A percentile compares a stretch with the other conserved stretches of the same genome.
Evolutionary conservation across 805 yeast genomes (phyloP).

Genomic region (Torulaspora franciscae): DNA sequence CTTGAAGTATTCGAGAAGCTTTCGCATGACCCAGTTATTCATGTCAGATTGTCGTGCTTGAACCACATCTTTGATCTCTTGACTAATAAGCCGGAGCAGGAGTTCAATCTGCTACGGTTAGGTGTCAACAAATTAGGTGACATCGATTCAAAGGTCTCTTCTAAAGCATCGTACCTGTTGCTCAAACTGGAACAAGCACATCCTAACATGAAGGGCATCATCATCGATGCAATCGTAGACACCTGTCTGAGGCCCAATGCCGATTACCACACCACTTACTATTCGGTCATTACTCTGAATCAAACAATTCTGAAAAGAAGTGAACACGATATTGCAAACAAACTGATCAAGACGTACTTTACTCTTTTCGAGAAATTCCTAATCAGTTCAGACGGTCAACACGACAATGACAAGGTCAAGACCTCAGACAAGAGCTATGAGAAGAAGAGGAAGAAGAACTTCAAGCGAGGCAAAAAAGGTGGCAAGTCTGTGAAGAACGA

Average conservation of each 20-base stretch:
- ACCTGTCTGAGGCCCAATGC: slow-evolving; percentile 65
- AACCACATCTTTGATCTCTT: slow-evolving; percentile 74
- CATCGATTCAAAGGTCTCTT: slow-evolving; percentile 80
- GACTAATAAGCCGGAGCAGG: slow-evolving; percentile 91
- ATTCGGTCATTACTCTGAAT: slow-evolving; percentile 80
- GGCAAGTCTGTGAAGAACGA: slow-evolving; percentile 68
- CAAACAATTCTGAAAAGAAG: slow-evolving; percentile 82
- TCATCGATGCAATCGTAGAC: slow-evolving; percentile 77
- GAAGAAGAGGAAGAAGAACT: slow-evolving; percentile 66
- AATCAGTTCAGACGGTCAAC: slow-evolving; percentile 54
- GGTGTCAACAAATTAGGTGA: slow-evolving; percentile 96
- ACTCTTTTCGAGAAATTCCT: slow-evolving; percentile 79
- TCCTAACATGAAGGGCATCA: slow-evolving; percentile 88
- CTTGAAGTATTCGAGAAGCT: slow-evolving; percentile 71
- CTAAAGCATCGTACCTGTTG: slow-evolving; percentile 78
- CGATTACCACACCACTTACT: slow-evolving; percentile 85
- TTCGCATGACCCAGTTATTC: slow-evolving; percentile 86
- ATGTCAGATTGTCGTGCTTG: slow-evolving; percentile 74
- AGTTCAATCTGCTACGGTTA: slow-evolving; percentile 77
- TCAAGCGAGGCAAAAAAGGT: slow-evolving; percentile 82
- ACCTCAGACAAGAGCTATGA: slow-evolving; percentile 40
- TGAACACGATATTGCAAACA: slow-evolving; percentile 79
- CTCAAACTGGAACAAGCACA: slow-evolving; percentile 81
- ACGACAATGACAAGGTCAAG: slow-evolving; percentile 38
- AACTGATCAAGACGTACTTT: slow-evolving; percentile 77